Evolutionary conservation across 2,329 filamentous ascomycete genomes (phyloP), one percentile per base, ranked within the genome.

Genomic region (Aaosphaeria pasadenensis): DNA sequence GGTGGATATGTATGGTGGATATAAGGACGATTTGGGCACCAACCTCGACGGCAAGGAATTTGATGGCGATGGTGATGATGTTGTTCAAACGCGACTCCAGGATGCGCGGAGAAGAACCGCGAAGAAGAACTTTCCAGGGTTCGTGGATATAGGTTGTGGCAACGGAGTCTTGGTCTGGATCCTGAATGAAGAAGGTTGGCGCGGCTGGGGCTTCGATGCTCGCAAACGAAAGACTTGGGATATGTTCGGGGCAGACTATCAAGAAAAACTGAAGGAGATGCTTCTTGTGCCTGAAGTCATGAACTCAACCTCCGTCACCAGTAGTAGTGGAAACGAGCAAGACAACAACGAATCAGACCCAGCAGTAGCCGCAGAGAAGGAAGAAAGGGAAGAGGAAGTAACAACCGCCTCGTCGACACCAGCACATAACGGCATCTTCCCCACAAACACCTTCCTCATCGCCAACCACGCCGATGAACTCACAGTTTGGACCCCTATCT

Each of bases 401-500:
- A 5, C 30, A 4, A 36, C 30, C 9, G 17, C 17, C 17, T 24
- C 17, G 17, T 9, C 24, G 7, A 30, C 42, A 11, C 24, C 17
- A 7, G 42, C 17, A 11, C 78, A 82, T 56, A 64, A 76, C 52
- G 94, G 92, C 33, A 62, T 77, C 7, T 96, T 97, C 62, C 77
- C 83, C 0, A 66, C 70, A 11, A 83, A 84, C 30, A 95, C 90
- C 0, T 99, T 99, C 70, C 90, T 99, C 60, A 87, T 99, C 54
- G 95, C 91, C 43, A 99, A 99, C 64, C 94, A 99, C 68, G 92
- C 92, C 7, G 94, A 99, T 66, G 91, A 99, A 72, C 80, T 99
- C 11, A 99, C 94, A 0, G 84, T 89, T 0, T 99, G 94, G 94
- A 97, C 94, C 0, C 94, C 94, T 0, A 80, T 97, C 13, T 81